Evolutionary conservation across 306 rosid genomes (phyloP).

Genomic region (Hippophae gyantsensis): DNA sequence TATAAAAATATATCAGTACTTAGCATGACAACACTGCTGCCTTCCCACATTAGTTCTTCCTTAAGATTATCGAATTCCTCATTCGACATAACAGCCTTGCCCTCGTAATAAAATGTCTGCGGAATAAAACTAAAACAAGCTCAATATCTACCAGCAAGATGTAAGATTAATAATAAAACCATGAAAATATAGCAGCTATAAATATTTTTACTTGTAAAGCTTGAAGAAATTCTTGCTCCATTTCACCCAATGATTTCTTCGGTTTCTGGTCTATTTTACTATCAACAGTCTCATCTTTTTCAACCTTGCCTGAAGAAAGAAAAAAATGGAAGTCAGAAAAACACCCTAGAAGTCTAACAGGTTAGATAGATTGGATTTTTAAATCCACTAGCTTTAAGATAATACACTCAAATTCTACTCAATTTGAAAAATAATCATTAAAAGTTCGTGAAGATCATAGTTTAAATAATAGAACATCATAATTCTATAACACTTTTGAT

Average conservation of each 20-base stretch:
- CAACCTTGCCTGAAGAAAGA: conserved; percentile 54
- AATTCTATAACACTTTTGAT: no score
- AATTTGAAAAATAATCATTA: no score
- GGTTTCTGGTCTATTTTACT: conserved; percentile 55
- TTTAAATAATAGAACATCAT: no score
- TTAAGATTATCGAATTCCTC: conserved; percentile 97
- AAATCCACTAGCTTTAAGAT: neutral
- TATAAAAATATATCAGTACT: conserved; percentile 35
- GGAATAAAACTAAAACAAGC: conserved; percentile 6
- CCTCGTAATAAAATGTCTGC: conserved; percentile 91
- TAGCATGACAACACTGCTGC: conserved; percentile 98
- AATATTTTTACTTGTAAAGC: conserved; percentile 60
- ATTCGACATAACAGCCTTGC: conserved; percentile 94
- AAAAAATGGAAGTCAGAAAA: neutral
- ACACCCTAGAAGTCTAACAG: no score
- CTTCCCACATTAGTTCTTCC: conserved; percentile 99
- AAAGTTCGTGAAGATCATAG: no score
- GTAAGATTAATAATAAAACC: conserved; percentile 1
- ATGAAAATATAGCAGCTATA: neutral
- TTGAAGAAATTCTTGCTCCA: conserved; percentile 94
- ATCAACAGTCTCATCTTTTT: conserved; percentile 44
- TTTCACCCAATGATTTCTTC: conserved; percentile 83
- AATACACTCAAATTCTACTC: no score
- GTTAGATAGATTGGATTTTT: no score
- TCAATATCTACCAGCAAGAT: no score